These are phyloP conservation scores for Euphrasia confusa DNA, from an alignment of 257 asterid species.

Conservation along the genomic window DNA sequence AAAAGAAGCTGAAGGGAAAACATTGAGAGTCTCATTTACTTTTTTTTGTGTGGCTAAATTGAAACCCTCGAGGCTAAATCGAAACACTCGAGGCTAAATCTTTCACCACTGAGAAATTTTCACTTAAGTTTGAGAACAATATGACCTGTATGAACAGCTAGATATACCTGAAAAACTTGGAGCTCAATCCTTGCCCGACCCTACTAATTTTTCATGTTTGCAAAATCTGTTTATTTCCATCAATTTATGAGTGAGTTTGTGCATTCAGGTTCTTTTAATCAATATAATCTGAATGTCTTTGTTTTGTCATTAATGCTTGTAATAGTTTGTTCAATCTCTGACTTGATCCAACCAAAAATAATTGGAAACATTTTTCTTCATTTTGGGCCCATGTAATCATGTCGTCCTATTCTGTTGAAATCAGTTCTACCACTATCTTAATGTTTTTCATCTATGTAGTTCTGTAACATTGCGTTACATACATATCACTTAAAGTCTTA, in stretches of 20 bases:
- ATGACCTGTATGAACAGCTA: neutral
- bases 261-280: conserved; percentile 8
- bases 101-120: no score
- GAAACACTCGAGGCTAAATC: neutral
- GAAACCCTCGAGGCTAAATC: neutral
- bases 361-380: neutral
- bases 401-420: neutral
- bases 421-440: conserved; percentile 5
- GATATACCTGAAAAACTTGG: conserved; percentile 2
- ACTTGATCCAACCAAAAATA: neutral
- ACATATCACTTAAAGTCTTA: neutral
- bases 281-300: neutral
- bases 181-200: neutral
- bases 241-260: conserved; percentile 9
- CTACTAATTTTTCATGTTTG: neutral
- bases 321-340: neutral
- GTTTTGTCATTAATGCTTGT: neutral
- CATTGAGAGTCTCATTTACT: conserved; percentile 1
- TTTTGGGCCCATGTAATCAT: neutral
- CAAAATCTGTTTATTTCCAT: neutral
- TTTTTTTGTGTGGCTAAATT: neutral
- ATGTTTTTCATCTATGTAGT: conserved; percentile 15
- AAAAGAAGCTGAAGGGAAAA: neutral
- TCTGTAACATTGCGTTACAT: conserved; percentile 4
- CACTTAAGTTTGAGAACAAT: neutral